Evolutionary conservation across 2,329 filamentous ascomycete species (phyloP).

Genomic region (Chaetomiaceae sp.): DNA sequence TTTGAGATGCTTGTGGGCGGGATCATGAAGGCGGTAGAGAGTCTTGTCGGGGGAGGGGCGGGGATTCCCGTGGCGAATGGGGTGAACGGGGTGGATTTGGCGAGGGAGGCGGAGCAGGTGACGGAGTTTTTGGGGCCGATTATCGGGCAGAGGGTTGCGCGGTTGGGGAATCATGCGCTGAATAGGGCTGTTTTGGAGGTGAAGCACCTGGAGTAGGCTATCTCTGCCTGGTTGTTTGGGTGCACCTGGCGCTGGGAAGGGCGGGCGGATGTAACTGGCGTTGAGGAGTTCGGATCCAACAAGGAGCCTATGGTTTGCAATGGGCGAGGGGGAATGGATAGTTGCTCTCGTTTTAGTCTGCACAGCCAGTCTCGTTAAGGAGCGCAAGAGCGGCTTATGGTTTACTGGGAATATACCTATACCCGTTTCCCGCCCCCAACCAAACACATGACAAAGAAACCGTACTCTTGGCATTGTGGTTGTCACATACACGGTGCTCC

Average conservation of each 20-base stretch:
- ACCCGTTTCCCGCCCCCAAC: too few relatives aligned
- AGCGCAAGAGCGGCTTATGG: too few relatives aligned
- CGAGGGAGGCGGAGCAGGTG: conserved; percentile 42
- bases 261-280: background rate
- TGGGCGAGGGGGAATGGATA: background rate
- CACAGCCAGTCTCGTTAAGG: background rate
- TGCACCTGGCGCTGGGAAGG: background rate
- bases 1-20: conserved; percentile 53
- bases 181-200: conserved; percentile 52
- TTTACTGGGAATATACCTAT: too few relatives aligned
- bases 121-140: conserved; percentile 53
- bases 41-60: conserved; percentile 32
- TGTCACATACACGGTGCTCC: conserved; percentile 16
- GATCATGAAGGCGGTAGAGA: conserved; percentile 50
- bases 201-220: conserved; percentile 45
- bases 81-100: conserved; percentile 36
- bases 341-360: background rate
- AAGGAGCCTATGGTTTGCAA: too few relatives aligned
- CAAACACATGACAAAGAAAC: conserved; percentile 17
- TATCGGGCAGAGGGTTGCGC: conserved; percentile 46
- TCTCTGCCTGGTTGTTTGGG: background rate
- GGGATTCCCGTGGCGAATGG: conserved; percentile 34
- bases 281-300: conserved; percentile 27
- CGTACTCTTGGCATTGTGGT: conserved; percentile 8
- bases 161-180: conserved; percentile 43